phyloP scores from a whole-genome alignment of 2,329 filamentous ascomycete genomes.

The Beauveria scarabaeidicola region DNA sequence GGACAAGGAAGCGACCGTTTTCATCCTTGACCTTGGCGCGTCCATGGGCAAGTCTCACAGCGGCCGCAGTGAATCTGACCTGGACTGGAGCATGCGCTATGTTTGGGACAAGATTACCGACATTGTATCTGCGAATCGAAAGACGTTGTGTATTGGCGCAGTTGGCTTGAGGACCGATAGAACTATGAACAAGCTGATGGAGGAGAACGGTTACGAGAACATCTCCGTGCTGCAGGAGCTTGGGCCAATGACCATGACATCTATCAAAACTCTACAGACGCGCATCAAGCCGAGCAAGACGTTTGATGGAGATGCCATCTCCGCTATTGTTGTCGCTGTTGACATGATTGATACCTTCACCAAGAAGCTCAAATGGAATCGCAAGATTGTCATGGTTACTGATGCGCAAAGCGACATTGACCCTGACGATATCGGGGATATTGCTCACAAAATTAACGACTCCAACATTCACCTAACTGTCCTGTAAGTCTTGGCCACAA shows the following conservation, averaged over 20 bases:
- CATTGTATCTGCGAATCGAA: constrained; percentile 58
- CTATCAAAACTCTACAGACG: constrained; percentile 56
- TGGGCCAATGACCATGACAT: constrained; percentile 52
- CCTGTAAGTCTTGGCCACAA: constrained; percentile 47
- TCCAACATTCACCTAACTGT: constrained; percentile 70
- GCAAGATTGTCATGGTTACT: constrained; percentile 77
- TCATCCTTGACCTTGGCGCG: constrained; percentile 77
- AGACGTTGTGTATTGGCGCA: constrained; percentile 65
- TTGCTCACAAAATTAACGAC: constrained; percentile 65
- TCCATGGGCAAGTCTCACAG: constrained; percentile 71
- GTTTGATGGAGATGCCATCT: constrained; percentile 71
- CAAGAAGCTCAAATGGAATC: constrained; percentile 72
- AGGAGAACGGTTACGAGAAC: constrained; percentile 68
- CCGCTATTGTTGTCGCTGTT: constrained; percentile 76
- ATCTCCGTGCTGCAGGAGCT: constrained; percentile 71
- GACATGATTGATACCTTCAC: constrained; percentile 76
- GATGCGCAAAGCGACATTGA: constrained; percentile 70
- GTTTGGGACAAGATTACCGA: constrained; percentile 84
- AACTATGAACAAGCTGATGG: constrained; percentile 59
- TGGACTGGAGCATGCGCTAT: constrained; percentile 86
- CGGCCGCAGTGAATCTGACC: constrained; percentile 67
- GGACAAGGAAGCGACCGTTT: constrained; percentile 86
- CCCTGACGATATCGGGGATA: constrained; percentile 58
- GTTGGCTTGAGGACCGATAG: constrained; percentile 75
- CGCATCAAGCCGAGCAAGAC: constrained; percentile 60